Base-by-base conservation (phyloP, 2,329 filamentous ascomycete species). In the Amauroascus verrucosus region DNA sequence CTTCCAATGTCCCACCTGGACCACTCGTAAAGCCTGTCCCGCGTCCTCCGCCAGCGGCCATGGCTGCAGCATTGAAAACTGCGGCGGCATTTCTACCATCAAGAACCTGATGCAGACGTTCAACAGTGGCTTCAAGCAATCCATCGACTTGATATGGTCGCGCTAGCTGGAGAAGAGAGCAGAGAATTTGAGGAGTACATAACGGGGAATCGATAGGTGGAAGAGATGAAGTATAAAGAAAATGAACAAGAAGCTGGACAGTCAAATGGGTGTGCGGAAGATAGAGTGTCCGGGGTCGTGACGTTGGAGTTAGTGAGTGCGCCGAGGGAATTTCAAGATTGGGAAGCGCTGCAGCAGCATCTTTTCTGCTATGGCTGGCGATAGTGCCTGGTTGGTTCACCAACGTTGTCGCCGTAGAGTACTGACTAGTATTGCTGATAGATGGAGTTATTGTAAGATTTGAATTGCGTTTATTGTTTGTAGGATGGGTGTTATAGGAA, bases 1-100 rank as follows among this genome's bases (percentile, higher is more conserved):
- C 73, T 61, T 68, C 70, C 30, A 70, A 64, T 3, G 64, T 73
- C 22, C 70, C 70, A 45, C 70, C 72, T 6, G 75, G 70, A 5
- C 80, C 75, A 61, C 79, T 82, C 35, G 77, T 63, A 62, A 81
- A 87, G 51, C 85, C 83, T 26, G 91, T 87, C 46, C 87, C 86
- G 46, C 89, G 82, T 0, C 93, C 93, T 24, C 93, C 90, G 9
- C 93, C 93, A 1, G 93, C 93, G 0, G 90, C 93, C 93, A 97
- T 97, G 51, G 93, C 93, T 0, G 91, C 93, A 0, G 93, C 93
- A 60, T 98, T 98, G 75, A 98, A 98, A 0, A 98, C 90, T 5
- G 93, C 93, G 0, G 93, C 93, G 0, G 93, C 91, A 61, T 97
- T 98, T 45, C 91, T 81, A 46, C 88, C 93, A 67, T 98, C 93